Base-by-base conservation (phyloP, 345 rosid genomes). In the Arabis hirsuta region DNA sequence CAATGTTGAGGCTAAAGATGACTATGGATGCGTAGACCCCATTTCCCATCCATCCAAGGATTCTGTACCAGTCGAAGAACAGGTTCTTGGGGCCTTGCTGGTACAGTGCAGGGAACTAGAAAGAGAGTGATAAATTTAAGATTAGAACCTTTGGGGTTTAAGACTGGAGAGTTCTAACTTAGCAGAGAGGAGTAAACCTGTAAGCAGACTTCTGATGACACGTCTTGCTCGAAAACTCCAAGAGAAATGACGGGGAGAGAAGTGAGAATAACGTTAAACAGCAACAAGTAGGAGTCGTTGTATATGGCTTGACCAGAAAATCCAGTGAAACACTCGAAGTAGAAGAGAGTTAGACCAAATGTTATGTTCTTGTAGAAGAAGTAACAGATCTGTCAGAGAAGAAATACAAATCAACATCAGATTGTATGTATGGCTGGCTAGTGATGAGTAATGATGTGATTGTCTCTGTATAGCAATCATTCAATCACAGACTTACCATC, bases 331-430 rank as follows among this genome's bases (percentile, higher is more conserved):
- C 78, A 19, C 73, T 89, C 91, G 10, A 76, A 87, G 87, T 76
- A 89, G 88, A 91, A 87, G 13, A 87, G 78, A 22, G 91, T 91
- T 71, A 89, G 81, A 70, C 97, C 90, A 14, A 89, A 85, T 14
- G 89, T 84, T 57, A 91, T 79, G 73, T 91, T 91, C 84, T 89
- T 91, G 94, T 87, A 89, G 44, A 85, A 82, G 74, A 84, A 88
- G 78, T 87, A 85, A 50, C 83, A 82, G 44, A 88, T 82, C 94
- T 88, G 62, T 14, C 59, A 57, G 76, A 63, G 22, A 53, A 87
- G 59, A 61, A 61, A 62, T 32, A 75, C 32, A 62, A 85, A 48
- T 43, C 52, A 79, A 31, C 11, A 71, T 63, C 65, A 55, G 55
- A 29, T 16, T 65, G 36, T 7, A 20, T 24, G 65, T 48, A 48